These are phyloP conservation scores for Juglanconis sp. DNA, from an alignment of 2,329 filamentous ascomycete genomes.

Conservation along the genomic window DNA sequence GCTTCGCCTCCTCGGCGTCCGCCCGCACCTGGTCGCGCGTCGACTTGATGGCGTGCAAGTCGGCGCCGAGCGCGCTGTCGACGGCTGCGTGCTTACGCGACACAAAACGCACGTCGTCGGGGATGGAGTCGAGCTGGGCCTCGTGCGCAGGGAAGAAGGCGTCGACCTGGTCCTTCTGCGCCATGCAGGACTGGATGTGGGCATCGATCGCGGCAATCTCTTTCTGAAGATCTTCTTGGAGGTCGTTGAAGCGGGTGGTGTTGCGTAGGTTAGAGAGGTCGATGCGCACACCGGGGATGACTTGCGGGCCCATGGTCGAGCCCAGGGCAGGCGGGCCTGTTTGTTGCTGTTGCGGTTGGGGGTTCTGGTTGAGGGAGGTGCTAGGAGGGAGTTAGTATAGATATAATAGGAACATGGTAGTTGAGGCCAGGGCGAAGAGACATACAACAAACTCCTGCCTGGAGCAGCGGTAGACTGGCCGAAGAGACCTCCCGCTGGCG, in stretches of 20 bases:
- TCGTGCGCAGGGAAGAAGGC: constrained; percentile 59
- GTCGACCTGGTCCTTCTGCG: constrained; percentile 72
- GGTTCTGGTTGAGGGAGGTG: constrained; percentile 18
- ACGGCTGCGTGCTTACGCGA: constrained; percentile 43
- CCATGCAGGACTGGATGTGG: constrained; percentile 76
- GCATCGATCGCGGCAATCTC: constrained; percentile 76
- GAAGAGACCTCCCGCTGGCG: constrained; percentile 18
- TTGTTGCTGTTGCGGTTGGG: constrained; percentile 20
- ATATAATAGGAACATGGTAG: neutral
- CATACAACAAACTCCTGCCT: constrained; percentile 26
- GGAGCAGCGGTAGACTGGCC: constrained; percentile 17
- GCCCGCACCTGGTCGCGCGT: constrained; percentile 38
- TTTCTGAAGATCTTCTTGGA: constrained; percentile 76
- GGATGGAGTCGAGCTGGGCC: constrained; percentile 34
- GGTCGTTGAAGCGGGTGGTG: constrained; percentile 88
- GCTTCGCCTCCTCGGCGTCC: constrained; percentile 39
- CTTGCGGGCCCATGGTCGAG: constrained; percentile 50
- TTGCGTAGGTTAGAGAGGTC: constrained; percentile 75
- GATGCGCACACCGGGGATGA: constrained; percentile 71
- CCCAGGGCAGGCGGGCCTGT: constrained; percentile 18
- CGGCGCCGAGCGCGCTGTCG: constrained; percentile 36
- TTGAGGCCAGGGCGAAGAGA: neutral
- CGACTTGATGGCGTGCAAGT: constrained; percentile 40
- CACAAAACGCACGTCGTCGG: constrained; percentile 42
- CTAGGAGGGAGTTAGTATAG: neutral